Evolutionary conservation across 352 stramenopile genomes (phyloP).

Genomic region (Pythium guiyangense): DNA sequence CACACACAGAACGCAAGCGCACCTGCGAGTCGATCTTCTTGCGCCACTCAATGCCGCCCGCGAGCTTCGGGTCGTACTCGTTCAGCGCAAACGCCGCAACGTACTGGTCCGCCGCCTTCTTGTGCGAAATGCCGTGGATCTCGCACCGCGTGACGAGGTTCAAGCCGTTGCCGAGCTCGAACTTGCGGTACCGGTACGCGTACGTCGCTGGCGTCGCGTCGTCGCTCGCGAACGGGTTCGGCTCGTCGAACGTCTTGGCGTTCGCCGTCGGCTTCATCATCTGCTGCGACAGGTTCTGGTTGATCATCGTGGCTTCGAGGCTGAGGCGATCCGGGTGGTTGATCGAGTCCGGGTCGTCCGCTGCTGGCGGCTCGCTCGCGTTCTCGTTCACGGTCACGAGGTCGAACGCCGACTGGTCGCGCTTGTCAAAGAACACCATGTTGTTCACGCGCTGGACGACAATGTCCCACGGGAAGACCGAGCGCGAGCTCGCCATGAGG

Average conservation of each 20-base stretch:
- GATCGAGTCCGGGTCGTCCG: constrained; percentile 88
- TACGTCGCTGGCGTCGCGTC: constrained; percentile 91
- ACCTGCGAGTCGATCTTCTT: constrained; percentile 96
- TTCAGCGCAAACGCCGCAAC: constrained; percentile 96
- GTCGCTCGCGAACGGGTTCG: constrained; percentile 95
- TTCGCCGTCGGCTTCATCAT: constrained; percentile 75
- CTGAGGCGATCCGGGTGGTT: constrained; percentile 95
- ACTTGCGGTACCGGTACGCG: constrained; percentile 97
- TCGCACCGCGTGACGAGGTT: constrained; percentile 93
- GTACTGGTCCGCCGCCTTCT: constrained; percentile 88
- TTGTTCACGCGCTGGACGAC: constrained; percentile 91
- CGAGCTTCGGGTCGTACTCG: constrained; percentile 94
- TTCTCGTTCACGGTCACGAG: constrained; percentile 96
- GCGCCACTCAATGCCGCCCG: constrained; percentile 88
- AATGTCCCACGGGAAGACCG: constrained; percentile 97
- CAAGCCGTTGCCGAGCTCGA: constrained; percentile 87
- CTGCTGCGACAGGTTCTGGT: constrained; percentile 98
- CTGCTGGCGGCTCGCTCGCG: constrained; percentile 84
- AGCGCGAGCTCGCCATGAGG: constrained; percentile 95
- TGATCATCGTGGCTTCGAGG: constrained; percentile 97
- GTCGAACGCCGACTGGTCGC: constrained; percentile 93
- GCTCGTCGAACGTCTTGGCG: constrained; percentile 59
- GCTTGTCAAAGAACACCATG: constrained; percentile 97
- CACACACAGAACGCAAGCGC: constrained; percentile 18
- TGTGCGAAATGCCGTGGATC: constrained; percentile 89